Conservation (phyloP, 2,329 filamentous ascomycete species). For the Cladophialophora chaetospira region DNA sequence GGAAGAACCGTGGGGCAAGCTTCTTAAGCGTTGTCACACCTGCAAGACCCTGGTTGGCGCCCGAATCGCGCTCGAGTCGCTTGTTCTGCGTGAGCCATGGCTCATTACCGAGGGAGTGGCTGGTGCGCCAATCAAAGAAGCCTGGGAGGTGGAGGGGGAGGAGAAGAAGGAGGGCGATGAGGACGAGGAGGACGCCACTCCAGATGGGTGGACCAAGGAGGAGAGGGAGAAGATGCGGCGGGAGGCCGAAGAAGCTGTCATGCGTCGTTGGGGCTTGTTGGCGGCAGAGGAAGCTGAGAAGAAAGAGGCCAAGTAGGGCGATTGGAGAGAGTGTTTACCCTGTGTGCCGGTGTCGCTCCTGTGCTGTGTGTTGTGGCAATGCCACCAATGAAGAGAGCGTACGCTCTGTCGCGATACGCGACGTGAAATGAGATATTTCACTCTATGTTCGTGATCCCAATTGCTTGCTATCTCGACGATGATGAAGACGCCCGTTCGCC, state of each 20-base stretch:
- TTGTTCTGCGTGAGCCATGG: constrained; percentile 27
- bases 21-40: constrained; percentile 12
- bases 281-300: constrained; percentile 12
- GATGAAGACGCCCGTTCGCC: too few species aligned
- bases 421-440: neutral
- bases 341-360: neutral
- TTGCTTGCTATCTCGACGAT: too few species aligned
- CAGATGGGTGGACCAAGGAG: constrained; percentile 20
- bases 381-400: neutral
- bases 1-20: constrained; percentile 16
- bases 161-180: constrained; percentile 3
- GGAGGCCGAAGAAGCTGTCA: constrained; percentile 18
- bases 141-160: constrained; percentile 23
- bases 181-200: constrained; percentile 9
- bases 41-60: constrained; percentile 23
- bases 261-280: constrained; percentile 15
- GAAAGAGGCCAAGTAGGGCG: constrained; percentile 7
- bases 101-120: constrained; percentile 24
- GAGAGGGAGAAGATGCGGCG: constrained; percentile 11
- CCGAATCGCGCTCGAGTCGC: constrained; percentile 14
- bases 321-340: neutral
- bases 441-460: neutral
- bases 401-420: constrained; percentile 9
- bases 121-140: constrained; percentile 23
- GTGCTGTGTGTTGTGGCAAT: neutral